Percentiles rank a stretch among this genome's conserved stretches.
phyloP scores from a whole-genome alignment of 1,284 basidiomycete species.

The Apiotrichum sp. region DNA sequence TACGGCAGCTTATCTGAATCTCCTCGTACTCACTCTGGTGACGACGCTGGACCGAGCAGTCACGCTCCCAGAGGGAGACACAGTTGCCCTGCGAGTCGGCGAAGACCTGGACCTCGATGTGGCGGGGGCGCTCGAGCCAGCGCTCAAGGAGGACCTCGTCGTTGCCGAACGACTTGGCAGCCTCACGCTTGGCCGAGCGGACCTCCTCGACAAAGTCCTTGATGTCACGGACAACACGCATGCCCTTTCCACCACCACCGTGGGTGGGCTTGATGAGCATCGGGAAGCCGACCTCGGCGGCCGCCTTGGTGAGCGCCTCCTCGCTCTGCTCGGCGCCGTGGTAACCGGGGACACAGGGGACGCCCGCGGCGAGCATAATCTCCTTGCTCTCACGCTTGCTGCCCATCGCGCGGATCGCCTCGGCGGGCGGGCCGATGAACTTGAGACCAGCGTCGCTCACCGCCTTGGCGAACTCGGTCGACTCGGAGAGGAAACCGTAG shows the following conservation, averaged over 20 bases:
- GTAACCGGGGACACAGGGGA: slow-evolving; percentile 79
- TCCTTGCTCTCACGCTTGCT: slow-evolving; percentile 63
- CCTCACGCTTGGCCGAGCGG: slow-evolving; percentile 78
- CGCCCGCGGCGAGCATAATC: slow-evolving; percentile 83
- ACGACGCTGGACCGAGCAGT: slow-evolving; percentile 87
- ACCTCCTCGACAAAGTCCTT: slow-evolving; percentile 60
- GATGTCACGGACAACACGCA: slow-evolving; percentile 56
- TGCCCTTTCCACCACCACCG: slow-evolving; percentile 68
- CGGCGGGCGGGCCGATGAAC: slow-evolving; percentile 59
- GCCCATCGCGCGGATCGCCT: slow-evolving; percentile 59
- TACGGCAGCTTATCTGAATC: not conserved
- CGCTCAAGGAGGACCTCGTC: slow-evolving; percentile 78
- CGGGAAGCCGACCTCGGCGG: slow-evolving; percentile 54
- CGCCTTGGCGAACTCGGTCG: slow-evolving; percentile 52
- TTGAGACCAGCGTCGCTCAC: slow-evolving; percentile 54
- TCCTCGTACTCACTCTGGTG: slow-evolving; percentile 60
- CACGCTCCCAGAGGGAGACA: slow-evolving; percentile 85
- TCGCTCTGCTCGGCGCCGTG: slow-evolving; percentile 55
- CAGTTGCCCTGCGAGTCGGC: slow-evolving; percentile 68
- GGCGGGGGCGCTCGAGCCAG: slow-evolving; percentile 73
- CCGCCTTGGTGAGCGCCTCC: slow-evolving; percentile 49
- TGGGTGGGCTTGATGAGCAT: slow-evolving; percentile 63
- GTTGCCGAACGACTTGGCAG: slow-evolving; percentile 77
- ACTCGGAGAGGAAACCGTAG: slow-evolving; percentile 85
- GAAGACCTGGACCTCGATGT: slow-evolving; percentile 87